Evolutionary conservation across 768 basidiomycete species (phyloP).

Genomic region (Naganishia kalamii): DNA sequence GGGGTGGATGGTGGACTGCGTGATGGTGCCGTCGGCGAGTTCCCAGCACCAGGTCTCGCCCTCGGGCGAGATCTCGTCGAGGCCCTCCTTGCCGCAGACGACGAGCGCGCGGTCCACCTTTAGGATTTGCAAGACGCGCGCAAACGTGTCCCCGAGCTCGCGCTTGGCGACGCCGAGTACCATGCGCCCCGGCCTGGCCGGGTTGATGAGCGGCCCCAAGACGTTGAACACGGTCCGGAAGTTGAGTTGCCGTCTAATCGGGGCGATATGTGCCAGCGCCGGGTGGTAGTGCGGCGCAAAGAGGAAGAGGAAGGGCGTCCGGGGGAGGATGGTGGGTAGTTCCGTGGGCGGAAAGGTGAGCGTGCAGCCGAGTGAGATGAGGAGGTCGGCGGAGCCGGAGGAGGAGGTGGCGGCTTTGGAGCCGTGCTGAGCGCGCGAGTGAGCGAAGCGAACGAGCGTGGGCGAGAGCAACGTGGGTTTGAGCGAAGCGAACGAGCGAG

Average conservation of each 20-base stretch:
- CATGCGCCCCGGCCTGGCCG: constrained; percentile 77
- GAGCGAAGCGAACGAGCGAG: background rate
- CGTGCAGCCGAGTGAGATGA: constrained; percentile 71
- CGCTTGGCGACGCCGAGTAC: constrained; percentile 81
- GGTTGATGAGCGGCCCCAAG: constrained; percentile 89
- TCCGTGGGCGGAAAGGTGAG: constrained; percentile 56
- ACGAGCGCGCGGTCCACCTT: constrained; percentile 80
- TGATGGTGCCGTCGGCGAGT: constrained; percentile 57
- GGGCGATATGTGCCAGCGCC: constrained; percentile 68
- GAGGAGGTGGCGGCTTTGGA: constrained; percentile 77
- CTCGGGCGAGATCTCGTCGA: constrained; percentile 94
- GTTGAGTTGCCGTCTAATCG: constrained; percentile 75
- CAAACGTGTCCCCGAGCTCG: constrained; percentile 75
- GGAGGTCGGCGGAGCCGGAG: constrained; percentile 87
- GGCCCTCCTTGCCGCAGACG: constrained; percentile 81
- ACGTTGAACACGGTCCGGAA: constrained; percentile 97
- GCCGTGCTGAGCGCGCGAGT: constrained; percentile 60
- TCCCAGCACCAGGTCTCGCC: constrained; percentile 75
- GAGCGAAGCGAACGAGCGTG: background rate
- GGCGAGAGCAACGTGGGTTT: background rate
- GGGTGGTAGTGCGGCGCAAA: constrained; percentile 93
- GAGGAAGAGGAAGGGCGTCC: constrained; percentile 78
- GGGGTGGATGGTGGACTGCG: constrained; percentile 59
- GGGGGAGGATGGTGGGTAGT: constrained; percentile 51
- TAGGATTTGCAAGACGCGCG: constrained; percentile 62